These are phyloP conservation scores for Cairneyella variabilis DNA, from an alignment of 495 filamentous ascomycete genomes.

Conservation along the genomic window DNA sequence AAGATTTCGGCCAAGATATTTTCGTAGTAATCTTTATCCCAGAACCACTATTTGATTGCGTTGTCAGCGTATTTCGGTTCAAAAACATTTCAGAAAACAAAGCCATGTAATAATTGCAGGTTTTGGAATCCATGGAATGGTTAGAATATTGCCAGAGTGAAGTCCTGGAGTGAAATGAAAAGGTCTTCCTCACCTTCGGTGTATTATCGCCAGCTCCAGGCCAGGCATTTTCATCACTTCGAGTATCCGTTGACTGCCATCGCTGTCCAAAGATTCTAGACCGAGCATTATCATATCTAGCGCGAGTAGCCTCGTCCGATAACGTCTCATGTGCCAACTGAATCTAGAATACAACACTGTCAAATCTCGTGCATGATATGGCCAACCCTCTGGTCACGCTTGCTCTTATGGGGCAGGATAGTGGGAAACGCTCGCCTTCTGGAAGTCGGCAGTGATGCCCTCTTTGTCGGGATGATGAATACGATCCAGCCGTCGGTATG, in stretches of 20 bases:
- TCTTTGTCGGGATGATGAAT: conserved; percentile 29
- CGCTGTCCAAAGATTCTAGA: not conserved
- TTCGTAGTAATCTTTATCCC: too few species aligned
- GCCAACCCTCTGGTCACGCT: not conserved
- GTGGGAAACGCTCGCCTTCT: conserved; percentile 24
- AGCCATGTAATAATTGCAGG: too few species aligned
- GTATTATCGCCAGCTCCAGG: not conserved
- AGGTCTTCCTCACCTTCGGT: not conserved
- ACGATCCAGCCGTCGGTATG: conserved; percentile 28
- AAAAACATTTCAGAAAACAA: too few species aligned
- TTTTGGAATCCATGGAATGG: too few species aligned
- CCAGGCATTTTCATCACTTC: not conserved
- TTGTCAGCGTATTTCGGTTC: too few species aligned
- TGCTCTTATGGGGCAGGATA: not conserved
- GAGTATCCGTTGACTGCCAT: not conserved
- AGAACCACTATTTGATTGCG: too few species aligned
- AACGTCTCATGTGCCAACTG: conserved; percentile 23
- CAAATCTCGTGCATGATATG: not conserved
- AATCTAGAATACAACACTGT: conserved; percentile 19
- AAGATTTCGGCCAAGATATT: too few species aligned
- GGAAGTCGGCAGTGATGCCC: conserved; percentile 28
- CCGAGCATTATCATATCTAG: conserved; percentile 18
- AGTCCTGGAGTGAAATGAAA: too few species aligned
- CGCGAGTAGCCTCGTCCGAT: conserved; percentile 5
- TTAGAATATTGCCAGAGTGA: too few species aligned